phyloP scores from a whole-genome alignment of 2,329 filamentous ascomycete species.

The Fusarium lyarnte region DNA sequence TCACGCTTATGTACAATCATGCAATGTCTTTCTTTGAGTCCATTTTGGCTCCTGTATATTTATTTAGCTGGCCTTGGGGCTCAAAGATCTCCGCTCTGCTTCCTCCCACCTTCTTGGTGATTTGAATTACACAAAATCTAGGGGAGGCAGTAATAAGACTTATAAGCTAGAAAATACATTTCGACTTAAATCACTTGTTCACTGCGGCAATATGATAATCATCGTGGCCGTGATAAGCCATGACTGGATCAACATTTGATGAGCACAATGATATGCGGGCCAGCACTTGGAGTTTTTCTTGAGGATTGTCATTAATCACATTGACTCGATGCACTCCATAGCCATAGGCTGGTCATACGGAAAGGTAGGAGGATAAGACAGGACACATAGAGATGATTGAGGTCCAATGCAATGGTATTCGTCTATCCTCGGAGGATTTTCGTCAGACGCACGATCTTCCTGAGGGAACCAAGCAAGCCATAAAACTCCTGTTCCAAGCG shows the following conservation, averaged over 20 bases:
- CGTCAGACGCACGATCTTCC: constrained; percentile 55
- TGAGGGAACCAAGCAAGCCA: constrained; percentile 56
- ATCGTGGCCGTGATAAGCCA: neutral
- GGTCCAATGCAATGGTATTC: constrained; percentile 55
- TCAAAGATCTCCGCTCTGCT: constrained; percentile 55
- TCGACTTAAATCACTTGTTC: neutral
- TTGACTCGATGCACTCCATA: constrained; percentile 25
- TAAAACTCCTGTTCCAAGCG: constrained; percentile 58
- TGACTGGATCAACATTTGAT: neutral
- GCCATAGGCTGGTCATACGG: constrained; percentile 19
- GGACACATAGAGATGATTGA: constrained; percentile 32
- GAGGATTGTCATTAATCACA: constrained; percentile 30
- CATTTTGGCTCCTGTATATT: constrained; percentile 51
- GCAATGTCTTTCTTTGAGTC: constrained; percentile 44
- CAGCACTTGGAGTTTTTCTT: constrained; percentile 24
- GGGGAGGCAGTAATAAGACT: constrained; percentile 46
- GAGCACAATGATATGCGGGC: constrained; percentile 1
- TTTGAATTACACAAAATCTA: constrained; percentile 47
- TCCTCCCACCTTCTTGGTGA: constrained; percentile 52
- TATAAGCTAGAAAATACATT: constrained; percentile 35
- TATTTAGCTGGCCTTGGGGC: constrained; percentile 43
- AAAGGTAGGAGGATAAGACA: constrained; percentile 20
- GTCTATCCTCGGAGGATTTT: constrained; percentile 56
- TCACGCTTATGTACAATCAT: constrained; percentile 43
- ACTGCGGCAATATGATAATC: neutral